Conservation (phyloP, 2,329 filamentous ascomycete genomes). For the Keithomyces neogunnii region DNA sequence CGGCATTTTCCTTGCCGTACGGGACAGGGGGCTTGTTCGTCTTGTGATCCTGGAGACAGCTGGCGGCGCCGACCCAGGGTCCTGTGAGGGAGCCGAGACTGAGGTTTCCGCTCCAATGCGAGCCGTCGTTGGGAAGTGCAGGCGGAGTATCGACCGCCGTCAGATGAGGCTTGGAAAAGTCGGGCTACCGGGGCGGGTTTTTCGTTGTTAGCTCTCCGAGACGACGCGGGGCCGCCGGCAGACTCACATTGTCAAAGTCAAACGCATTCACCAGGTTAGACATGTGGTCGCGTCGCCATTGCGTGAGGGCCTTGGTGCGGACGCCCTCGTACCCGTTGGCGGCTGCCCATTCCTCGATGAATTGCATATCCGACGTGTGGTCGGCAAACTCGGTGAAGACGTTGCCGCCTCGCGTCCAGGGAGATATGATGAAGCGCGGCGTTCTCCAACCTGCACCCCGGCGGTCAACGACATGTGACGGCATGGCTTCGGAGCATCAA, state of each 20-base stretch:
- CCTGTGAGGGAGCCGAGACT: slow-evolving; percentile 11
- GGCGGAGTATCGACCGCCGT: slow-evolving; percentile 2
- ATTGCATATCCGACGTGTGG: slow-evolving; percentile 45
- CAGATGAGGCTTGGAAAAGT: slow-evolving; percentile 7
- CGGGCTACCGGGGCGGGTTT: slow-evolving; percentile 3
- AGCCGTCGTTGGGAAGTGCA: slow-evolving; percentile 3
- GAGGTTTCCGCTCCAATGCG: slow-evolving; percentile 8
- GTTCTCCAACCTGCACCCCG: slow-evolving; percentile 28
- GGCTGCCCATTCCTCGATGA: slow-evolving; percentile 36
- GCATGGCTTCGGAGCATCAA: background rate
- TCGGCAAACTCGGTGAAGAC: slow-evolving; percentile 45
- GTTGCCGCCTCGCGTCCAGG: slow-evolving; percentile 43
- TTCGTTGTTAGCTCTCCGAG: background rate
- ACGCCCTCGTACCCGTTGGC: slow-evolving; percentile 26
- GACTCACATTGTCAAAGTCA: slow-evolving; percentile 29
- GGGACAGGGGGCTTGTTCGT: slow-evolving; percentile 7
- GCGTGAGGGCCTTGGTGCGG: slow-evolving; percentile 12
- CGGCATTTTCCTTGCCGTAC: slow-evolving; percentile 35
- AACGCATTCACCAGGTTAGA: slow-evolving; percentile 23
- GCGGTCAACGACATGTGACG: background rate
- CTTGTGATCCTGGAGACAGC: slow-evolving; percentile 9
- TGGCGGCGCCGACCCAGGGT: slow-evolving; percentile 11
- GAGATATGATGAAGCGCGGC: slow-evolving; percentile 44
- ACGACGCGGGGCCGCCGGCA: background rate
- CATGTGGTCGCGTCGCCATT: slow-evolving; percentile 19